Evolutionary conservation across 495 filamentous ascomycete species (phyloP).

Genomic region (Echria macrotheca): DNA sequence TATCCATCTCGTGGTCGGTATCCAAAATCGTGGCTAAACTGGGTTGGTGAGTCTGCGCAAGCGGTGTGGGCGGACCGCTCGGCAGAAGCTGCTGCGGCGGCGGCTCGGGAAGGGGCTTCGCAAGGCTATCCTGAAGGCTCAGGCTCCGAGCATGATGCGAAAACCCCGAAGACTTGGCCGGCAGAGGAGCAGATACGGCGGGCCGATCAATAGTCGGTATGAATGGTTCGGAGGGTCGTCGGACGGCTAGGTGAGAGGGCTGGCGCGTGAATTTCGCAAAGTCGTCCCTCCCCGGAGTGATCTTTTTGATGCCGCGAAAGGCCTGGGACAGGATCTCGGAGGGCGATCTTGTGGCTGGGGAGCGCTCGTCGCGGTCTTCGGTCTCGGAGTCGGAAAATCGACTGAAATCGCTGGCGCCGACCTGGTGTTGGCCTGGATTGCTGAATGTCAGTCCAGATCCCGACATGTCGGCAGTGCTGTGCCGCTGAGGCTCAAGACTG

Average conservation of each 20-base stretch:
- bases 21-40: constrained; percentile 29
- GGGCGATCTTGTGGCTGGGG: constrained; percentile 28
- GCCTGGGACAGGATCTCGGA: constrained; percentile 44
- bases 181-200: constrained; percentile 24
- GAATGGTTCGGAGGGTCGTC: constrained; percentile 23
- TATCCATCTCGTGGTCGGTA: constrained; percentile 30
- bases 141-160: constrained; percentile 43
- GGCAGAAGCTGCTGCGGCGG: constrained; percentile 39
- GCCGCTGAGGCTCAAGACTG: constrained; percentile 7
- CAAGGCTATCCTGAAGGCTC: constrained; percentile 46
- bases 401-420: constrained; percentile 18
- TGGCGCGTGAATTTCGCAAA: constrained; percentile 25
- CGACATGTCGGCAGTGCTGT: constrained; percentile 22
- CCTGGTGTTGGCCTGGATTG: constrained; percentile 25
- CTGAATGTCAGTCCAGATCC: constrained; percentile 27
- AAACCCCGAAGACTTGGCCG: constrained; percentile 13
- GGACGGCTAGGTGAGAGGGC: constrained; percentile 29
- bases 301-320: constrained; percentile 45
- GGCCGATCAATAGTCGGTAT: constrained; percentile 17
- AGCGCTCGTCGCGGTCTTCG: constrained; percentile 32
- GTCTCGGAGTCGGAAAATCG: constrained; percentile 33
- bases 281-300: constrained; percentile 38
- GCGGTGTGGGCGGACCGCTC: constrained; percentile 29
- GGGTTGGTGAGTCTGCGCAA: constrained; percentile 14
- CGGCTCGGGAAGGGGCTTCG: constrained; percentile 48